Conservation (phyloP, 75 land plant genomes). For the Azolla pinnata region DNA sequence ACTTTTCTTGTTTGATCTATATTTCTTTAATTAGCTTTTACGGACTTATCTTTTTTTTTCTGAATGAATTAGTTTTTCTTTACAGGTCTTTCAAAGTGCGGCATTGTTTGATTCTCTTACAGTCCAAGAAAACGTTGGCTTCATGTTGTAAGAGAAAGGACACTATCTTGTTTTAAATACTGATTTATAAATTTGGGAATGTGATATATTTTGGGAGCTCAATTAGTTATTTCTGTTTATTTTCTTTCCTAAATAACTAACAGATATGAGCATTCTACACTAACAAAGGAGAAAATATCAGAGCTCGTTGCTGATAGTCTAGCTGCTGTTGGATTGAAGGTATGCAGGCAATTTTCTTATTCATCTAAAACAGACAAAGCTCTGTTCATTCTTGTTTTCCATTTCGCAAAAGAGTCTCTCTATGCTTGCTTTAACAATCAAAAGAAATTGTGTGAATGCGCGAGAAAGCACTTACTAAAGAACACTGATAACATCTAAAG, state of each 20-base stretch:
- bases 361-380: too few species aligned
- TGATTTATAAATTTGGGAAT: not conserved
- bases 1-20: too few species aligned
- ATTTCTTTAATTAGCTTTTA: too few species aligned
- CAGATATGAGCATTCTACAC: slow-evolving; percentile 80
- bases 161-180: not conserved
- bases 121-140: slow-evolving; percentile 98
- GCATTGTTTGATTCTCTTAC: slow-evolving; percentile 95
- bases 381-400: too few species aligned
- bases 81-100: slow-evolving; percentile 97
- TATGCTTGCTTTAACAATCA: too few species aligned
- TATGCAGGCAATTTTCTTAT: too few species aligned
- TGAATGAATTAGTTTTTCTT: not conserved
- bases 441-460: too few species aligned
- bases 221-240: not conserved
- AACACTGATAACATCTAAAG: too few species aligned
- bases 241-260: not conserved
- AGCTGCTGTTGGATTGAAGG: slow-evolving; percentile 97
- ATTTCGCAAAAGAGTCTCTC: too few species aligned
- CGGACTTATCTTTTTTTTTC: not conserved
- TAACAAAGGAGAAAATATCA: slow-evolving; percentile 70
- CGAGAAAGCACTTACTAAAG: too few species aligned
- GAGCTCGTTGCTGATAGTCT: slow-evolving; percentile 79
- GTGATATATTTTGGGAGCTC: not conserved
- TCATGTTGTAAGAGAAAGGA: slow-evolving; percentile 67